phyloP scores from a whole-genome alignment of 768 basidiomycete genomes.

The Tremella mesenterica region DNA sequence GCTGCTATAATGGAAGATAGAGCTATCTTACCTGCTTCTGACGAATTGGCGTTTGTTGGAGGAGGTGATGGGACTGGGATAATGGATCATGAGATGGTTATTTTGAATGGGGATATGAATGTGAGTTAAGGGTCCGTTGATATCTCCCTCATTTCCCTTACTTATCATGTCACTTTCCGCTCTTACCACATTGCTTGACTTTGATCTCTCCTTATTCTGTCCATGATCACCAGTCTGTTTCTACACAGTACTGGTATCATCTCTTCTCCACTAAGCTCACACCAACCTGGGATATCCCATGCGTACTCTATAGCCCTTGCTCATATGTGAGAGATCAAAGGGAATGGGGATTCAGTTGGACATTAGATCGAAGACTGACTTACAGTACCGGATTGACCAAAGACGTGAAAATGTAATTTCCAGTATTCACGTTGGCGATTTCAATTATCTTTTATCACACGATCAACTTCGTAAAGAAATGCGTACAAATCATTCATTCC shows the following conservation, averaged over 20 bases:
- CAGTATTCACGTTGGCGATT: slow-evolving; percentile 60
- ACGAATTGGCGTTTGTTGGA: slow-evolving; percentile 61
- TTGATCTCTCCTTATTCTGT: not conserved
- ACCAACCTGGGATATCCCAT: too few relatives aligned
- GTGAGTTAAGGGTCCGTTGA: slow-evolving; percentile 11
- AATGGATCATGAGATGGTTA: slow-evolving; percentile 87
- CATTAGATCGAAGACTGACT: not conserved
- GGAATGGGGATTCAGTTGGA: too few relatives aligned
- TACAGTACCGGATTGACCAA: slow-evolving; percentile 78
- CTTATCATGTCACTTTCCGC: too few relatives aligned
- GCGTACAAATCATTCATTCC: slow-evolving; percentile 74
- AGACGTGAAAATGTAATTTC: slow-evolving; percentile 73
- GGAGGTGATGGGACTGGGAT: slow-evolving; percentile 91
- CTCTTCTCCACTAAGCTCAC: not conserved
- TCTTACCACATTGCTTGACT: too few relatives aligned
- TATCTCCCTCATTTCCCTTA: not conserved
- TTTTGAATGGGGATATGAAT: slow-evolving; percentile 92
- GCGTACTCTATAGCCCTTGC: too few relatives aligned
- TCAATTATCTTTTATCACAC: slow-evolving; percentile 57
- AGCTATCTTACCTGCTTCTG: slow-evolving; percentile 52
- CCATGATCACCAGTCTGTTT: not conserved
- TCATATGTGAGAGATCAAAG: too few relatives aligned
- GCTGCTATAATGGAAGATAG: slow-evolving; percentile 79
- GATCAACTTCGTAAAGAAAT: slow-evolving; percentile 86
- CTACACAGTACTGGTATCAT: not conserved